Evolutionary conservation across 2,329 filamentous ascomycete genomes (phyloP), one percentile per base, ranked within the genome.

Genomic region (Exophiala mesophila): DNA sequence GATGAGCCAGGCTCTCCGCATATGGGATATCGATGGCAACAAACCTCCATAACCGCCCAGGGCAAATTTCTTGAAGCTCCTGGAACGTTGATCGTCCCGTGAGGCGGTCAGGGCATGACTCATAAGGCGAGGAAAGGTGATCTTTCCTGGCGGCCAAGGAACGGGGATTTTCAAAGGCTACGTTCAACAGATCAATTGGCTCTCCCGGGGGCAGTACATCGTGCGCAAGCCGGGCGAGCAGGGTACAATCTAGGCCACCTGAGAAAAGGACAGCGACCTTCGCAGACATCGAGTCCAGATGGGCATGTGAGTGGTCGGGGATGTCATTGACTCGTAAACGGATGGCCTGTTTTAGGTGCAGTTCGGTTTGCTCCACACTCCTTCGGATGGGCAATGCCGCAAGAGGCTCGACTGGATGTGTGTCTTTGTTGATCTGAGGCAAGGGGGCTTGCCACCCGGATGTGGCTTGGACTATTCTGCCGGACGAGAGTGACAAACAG

Each of bases 151-250:
- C 78, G 55, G 52, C 80, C 45, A 74, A 80, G 51, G 82, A 78
- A 21, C 86, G 77, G 0, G 89, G 90, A 53, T 98, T 98, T 63
- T 98, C 87, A 57, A 98, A 98, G 0, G 90, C 92, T 33, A 98
- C 90, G 54, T 98, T 98, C 50, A 98, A 74, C 6, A 98, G 72
- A 59, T 97, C 92, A 47, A 98, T 81, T 1, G 76, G 69, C 56
- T 94, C 82, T 3, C 73, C 64, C 0, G 59, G 10, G 0, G 85
- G 84, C 2, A 97, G 61, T 2, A 94, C 64, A 9, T 94, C 83
- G 59, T 95, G 85, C 8, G 77, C 72, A 17, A 97, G 66, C 31
- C 88, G 78, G 16, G 90, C 90, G 36, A 98, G 71, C 1, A 96
- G 72, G 0, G 89, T 90, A 60, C 92, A 97, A 62, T 98, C 92